A percentile compares a stretch with the other conserved stretches of the same genome.
Conservation (phyloP, 768 basidiomycete genomes). For the Mrakia gelida region DNA sequence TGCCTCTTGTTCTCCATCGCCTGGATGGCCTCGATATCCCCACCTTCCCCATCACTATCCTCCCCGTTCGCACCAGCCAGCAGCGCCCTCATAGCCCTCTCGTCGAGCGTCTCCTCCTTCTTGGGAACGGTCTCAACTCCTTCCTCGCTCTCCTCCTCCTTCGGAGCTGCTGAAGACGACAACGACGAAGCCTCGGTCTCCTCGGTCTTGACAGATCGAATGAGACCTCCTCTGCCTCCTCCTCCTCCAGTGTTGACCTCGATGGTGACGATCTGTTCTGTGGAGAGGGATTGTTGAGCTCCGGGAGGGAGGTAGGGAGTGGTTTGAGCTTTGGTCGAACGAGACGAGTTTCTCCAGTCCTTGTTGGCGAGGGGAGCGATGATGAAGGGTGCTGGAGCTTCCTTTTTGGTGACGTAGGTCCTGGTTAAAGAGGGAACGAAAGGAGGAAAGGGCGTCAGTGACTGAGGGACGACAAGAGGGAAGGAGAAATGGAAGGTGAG, state of each 20-base stretch:
- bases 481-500: background rate
- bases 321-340: slow-evolving; percentile 43
- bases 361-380: slow-evolving; percentile 81
- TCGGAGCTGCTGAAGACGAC: background rate
- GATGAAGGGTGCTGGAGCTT: slow-evolving; percentile 55
- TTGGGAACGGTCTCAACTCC: slow-evolving; percentile 40
- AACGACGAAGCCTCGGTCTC: background rate
- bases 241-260: slow-evolving; percentile 16
- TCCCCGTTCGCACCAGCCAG: slow-evolving; percentile 54
- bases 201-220: slow-evolving; percentile 34
- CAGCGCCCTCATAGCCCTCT: slow-evolving; percentile 72
- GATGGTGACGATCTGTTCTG: slow-evolving; percentile 14
- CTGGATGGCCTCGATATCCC: slow-evolving; percentile 61
- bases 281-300: slow-evolving; percentile 39
- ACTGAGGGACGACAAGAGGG: no score
- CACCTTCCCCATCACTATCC: slow-evolving; percentile 36
- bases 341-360: slow-evolving; percentile 65
- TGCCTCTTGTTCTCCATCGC: slow-evolving; percentile 37
- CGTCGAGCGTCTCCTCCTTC: slow-evolving; percentile 54
- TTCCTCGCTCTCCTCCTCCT: slow-evolving; percentile 27
- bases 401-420: background rate
- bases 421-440: background rate
- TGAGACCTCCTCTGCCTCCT: background rate
- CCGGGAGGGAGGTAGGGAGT: slow-evolving; percentile 67
- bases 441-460: background rate